Conservation (phyloP, 768 basidiomycete species). For the Lactarius psammicola region DNA sequence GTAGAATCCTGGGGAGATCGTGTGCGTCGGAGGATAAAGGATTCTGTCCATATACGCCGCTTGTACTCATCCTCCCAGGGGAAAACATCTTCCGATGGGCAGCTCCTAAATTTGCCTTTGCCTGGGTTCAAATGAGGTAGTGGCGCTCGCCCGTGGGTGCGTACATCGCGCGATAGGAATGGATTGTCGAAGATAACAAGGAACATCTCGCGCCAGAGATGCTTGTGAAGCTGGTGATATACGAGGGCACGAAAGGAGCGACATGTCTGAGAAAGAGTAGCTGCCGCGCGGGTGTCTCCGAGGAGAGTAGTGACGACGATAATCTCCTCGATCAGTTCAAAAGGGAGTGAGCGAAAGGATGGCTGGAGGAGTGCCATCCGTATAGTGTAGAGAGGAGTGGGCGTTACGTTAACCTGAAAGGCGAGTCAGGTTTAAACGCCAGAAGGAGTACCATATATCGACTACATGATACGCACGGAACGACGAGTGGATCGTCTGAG, state of each 20-base stretch:
- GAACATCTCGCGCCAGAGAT: slow-evolving; percentile 43
- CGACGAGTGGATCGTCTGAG: background rate
- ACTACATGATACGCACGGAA: background rate
- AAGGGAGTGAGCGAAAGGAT: slow-evolving; percentile 30
- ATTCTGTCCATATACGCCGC: slow-evolving; percentile 33
- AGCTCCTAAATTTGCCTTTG: slow-evolving; percentile 8
- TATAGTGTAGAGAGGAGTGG: fast-evolving
- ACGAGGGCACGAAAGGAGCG: slow-evolving; percentile 34
- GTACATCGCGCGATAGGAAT: slow-evolving; percentile 4
- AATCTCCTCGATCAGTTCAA: slow-evolving; percentile 40
- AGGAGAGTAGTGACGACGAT: slow-evolving; percentile 32
- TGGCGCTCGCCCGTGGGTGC: slow-evolving; percentile 3
- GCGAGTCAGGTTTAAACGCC: background rate
- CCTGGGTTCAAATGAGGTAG: background rate
- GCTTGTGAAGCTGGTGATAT: slow-evolving; percentile 34
- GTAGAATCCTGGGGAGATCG: background rate
- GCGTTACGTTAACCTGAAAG: background rate
- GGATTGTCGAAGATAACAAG: slow-evolving; percentile 40
- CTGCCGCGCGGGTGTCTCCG: slow-evolving; percentile 33
- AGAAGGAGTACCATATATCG: too few relatives aligned
- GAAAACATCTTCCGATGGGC: background rate
- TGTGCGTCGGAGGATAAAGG: slow-evolving; percentile 28
- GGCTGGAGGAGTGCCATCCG: background rate
- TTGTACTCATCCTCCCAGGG: slow-evolving; percentile 33
- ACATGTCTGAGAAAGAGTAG: slow-evolving; percentile 39